Evolutionary conservation across 495 filamentous ascomycete genomes (phyloP), one percentile per base, ranked within the genome.

Genomic region (Glutinoglossum americanum): DNA sequence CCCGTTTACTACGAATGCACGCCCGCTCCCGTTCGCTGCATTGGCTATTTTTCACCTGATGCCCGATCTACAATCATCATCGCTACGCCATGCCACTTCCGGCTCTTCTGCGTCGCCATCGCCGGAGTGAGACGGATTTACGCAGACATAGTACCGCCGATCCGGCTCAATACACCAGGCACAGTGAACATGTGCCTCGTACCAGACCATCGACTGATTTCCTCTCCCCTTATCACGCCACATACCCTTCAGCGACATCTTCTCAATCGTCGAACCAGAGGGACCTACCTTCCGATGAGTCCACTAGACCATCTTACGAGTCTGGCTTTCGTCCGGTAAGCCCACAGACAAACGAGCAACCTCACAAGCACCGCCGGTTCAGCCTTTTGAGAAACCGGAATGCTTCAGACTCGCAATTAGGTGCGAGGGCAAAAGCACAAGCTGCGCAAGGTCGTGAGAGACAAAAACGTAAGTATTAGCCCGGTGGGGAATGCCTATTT

Each of bases 371-470:
- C 66, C 76, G 82, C 59, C 82, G 90, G 35, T 96, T 96, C 66
- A 92, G 84, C 66, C 81, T 96, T 70, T 76, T 94, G 70, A 87
- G 83, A 66, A 83, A 94, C 64, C 82, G 90, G 53, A 85, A 96
- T 78, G 89, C 87, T 51, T 95, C 89, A 17, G 92, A 98, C 68
- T 85, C 92, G 51, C 88, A 94, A 65, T 73, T 96, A 55, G 87
- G 87, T 10, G 69, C 74, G 55, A 86, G 82, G 64, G 84, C 85
- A 47, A 88, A 82, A 66, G 78, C 84, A 57, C 83, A 86, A 61
- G 83, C 75, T 39, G 71, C 77, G 53, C 63, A 73, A 55, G 68
- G 72, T 59, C 72, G 74, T 56, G 65, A 74, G n/a, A 59, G 55
- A 25, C 57, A 61, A 2, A 35, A 61, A 11, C 59, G 60, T 10